Base-by-base conservation (phyloP, 2,329 filamentous ascomycete species). In the Fusarium zealandicum region DNA sequence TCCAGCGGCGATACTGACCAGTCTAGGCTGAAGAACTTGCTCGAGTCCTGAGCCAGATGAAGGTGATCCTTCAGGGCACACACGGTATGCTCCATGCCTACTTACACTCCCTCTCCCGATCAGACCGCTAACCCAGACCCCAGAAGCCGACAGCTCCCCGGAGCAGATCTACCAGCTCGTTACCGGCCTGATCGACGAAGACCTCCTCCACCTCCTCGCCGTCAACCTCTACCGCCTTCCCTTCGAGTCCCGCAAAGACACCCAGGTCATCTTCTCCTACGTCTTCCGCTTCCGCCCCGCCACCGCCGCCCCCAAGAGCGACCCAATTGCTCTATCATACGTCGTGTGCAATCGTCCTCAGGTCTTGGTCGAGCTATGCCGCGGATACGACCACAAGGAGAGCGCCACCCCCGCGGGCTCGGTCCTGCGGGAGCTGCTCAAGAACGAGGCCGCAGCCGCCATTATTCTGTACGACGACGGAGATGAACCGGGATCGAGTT, bases 211-310 rank as follows among this genome's bases (percentile, higher is more conserved):
- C 66, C 81, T 90, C 44, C 87, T 99, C 52, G 92, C 93, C 16
- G 82, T 88, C 56, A 89, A 89, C 70, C 89, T 99, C 38, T 87
- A 91, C 75, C 85, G 88, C 44, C 83, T 99, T 5, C 92, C 93
- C 1, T 99, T 99, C 78, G 95, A 99, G 78, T 91, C 93, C 31
- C 88, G 93, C 69, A 98, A 97, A 79, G 93, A 97, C 71, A 90
- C 91, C 11, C 93, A 97, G 73, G 90, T 95, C 59, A 95, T 97
- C 72, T 95, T 98, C 77, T 96, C 92, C 33, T 95, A 93, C 73
- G 90, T 96, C 64, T 92, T 97, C 72, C 90, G 93, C 63, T 97
- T 95, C 80, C 90, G 90, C 61, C 89, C 89, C 6, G 80, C 85
- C 35, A 84, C 83, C 36, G 84, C 83, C 2, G 85, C 87, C 16